Evolutionary conservation across 177 flowering plant genomes (phyloP), one percentile per base, ranked within the genome.

Genomic region (Vitis hybrid): DNA sequence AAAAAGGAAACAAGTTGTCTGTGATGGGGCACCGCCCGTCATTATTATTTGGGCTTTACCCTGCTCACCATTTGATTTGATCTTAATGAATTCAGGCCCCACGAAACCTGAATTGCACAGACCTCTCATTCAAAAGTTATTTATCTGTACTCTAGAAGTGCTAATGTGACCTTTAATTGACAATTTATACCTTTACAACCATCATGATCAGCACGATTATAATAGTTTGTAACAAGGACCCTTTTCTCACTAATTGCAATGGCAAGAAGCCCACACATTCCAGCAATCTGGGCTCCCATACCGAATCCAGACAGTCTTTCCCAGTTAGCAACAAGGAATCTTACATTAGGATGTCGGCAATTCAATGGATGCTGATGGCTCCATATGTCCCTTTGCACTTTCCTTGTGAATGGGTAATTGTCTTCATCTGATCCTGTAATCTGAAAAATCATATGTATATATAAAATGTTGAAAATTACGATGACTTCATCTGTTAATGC

Each of bases 251-350:
- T 83, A 70, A 93, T 74, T n/a, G 99, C 98, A 66, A 90, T 88
- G 59, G 87, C 93, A 74, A 95, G 91, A 79, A 95, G 88, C 6
- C 98, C 97, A 74, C 85, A 80, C 98, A 93, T 93, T 69, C 90
- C 97, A 18, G 97, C 97, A 69, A 91, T 27, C 83, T 95, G 98
- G 9, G 91, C 99, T 30, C 99, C 98, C 41, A 93, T 88, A 12
- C 98, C 98, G 75, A 88, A 87, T 58, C 98, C 99, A 15, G 97
- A 92, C 14, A 82, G 71, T 63, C 76, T 86, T 73, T 93, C 99
- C 99, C 99, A 95, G 68, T 95, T 97, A 68, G 96, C 90, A 27
- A 95, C 83, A 55, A 95, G 93, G 82, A 95, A 95, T 52, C 74
- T 85, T 24, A 86, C 80, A 63, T 69, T 76, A 54, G 91, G 84